phyloP scores from a whole-genome alignment of 495 filamentous ascomycete genomes.

The Annulohypoxylon bovei region DNA sequence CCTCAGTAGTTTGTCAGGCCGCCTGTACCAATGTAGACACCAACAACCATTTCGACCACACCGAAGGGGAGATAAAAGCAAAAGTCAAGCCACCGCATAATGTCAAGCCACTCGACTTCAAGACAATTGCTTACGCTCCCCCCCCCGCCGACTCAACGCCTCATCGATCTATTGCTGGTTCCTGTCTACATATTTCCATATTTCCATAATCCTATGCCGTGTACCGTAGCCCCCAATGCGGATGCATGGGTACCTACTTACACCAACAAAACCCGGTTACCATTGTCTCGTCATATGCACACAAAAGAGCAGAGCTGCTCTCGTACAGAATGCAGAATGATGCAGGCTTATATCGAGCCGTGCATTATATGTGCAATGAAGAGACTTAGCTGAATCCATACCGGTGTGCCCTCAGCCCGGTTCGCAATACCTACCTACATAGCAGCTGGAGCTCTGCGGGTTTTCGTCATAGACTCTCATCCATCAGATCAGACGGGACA shows the following conservation, averaged over 20 bases:
- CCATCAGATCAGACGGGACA: background rate
- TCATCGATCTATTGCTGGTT: background rate
- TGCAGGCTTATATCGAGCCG: background rate
- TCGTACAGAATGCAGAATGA: background rate
- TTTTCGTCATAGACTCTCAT: background rate
- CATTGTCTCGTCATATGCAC: background rate
- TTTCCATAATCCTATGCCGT: conserved; percentile 2
- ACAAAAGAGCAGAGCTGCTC: background rate
- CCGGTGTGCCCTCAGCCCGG: background rate
- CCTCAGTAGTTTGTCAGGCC: conserved; percentile 2
- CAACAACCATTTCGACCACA: conserved; percentile 15
- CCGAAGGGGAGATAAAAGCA: conserved; percentile 17
- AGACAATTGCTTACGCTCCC: conserved; percentile 7
- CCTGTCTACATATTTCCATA: background rate
- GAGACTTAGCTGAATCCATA: background rate
- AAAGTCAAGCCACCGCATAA: conserved; percentile 35
- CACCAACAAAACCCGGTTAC: background rate
- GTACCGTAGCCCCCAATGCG: conserved; percentile 10
- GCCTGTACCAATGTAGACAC: background rate
- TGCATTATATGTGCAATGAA: conserved; percentile 6
- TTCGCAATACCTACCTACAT: background rate
- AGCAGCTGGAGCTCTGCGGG: background rate
- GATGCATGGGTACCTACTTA: conserved; percentile 14
- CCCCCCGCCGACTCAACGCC: conserved; percentile 20
- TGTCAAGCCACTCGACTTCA: conserved; percentile 20